Conservation (phyloP, 164 flowering plant species). For the Magnolia changhungtana region DNA sequence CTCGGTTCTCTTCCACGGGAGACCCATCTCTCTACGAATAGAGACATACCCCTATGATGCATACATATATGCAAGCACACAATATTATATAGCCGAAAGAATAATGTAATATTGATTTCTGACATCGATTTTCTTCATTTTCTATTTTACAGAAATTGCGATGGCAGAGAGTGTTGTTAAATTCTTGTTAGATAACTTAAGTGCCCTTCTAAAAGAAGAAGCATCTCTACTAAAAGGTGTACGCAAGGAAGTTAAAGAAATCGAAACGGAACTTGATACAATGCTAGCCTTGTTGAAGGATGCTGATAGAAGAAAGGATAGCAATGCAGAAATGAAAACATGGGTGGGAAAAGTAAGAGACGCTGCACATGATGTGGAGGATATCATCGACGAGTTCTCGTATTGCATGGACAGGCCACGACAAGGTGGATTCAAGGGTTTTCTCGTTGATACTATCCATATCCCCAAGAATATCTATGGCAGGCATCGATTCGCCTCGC, state of each 20-base stretch:
- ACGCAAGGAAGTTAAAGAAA: not conserved
- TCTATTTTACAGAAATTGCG: not conserved
- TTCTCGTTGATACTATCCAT: not conserved
- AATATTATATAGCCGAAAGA: too few species aligned
- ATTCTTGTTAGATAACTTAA: not conserved
- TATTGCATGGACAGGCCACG: not conserved
- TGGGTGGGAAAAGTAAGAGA: not conserved
- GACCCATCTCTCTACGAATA: too few species aligned
- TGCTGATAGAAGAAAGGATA: not conserved
- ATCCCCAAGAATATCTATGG: not conserved
- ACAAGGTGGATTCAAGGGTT: not conserved
- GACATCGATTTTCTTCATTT: too few species aligned
- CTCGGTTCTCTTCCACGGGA: too few species aligned
- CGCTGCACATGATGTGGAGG: not conserved
- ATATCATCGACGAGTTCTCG: slow-evolving; percentile 3
- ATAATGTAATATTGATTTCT: too few species aligned
- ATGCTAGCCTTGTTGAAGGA: not conserved
- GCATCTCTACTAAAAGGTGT: not conserved
- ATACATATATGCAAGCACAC: too few species aligned
- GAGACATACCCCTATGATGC: too few species aligned
- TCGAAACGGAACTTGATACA: slow-evolving; percentile 25
- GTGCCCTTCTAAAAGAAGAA: not conserved
- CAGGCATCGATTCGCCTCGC: not conserved
- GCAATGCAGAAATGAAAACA: not conserved
- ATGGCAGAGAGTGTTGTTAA: not conserved